Evolutionary conservation across 2,329 filamentous ascomycete genomes (phyloP), one percentile per base, ranked within the genome.

Genomic region (Gnomoniopsis sp.): DNA sequence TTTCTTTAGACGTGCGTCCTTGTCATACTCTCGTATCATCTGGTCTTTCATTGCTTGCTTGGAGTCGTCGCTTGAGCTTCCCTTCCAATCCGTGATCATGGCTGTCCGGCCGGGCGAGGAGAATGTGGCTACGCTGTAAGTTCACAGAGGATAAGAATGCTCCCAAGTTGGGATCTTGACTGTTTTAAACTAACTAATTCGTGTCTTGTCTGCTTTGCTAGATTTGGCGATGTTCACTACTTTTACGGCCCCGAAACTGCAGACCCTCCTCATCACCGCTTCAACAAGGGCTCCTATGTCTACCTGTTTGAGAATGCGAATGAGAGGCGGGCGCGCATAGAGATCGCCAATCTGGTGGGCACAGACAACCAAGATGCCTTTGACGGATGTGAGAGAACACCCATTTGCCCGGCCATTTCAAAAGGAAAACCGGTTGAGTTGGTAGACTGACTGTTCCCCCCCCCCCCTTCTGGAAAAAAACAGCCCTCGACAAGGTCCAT

Each of bases 211-310:
- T n/a, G n/a, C n/a, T 38, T 30, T 1, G 8, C 49, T 22, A 15
- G 63, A 93, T 92, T 90, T 68, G 88, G 84, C 63, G 90, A 93
- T 68, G 71, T 92, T 55, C 90, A 93, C 71, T 93, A 92, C 73
- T 91, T 86, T 73, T 91, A 92, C 74, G 81, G 83, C 26, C 81
- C 86, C n/a, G 86, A 87, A 2, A 79, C 80, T 6, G 78, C 81
- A 58, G 85, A 81, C 58, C 89, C 89, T 33, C 84, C 81, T n/a
- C 90, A 93, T 71, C 88, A 93, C 72, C 86, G 89, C 53, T 93
- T 93, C 71, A 87, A 91, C 72, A 89, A 89, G 71, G 83, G 86
- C 49, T 92, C 88, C 8, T 93, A 93, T 70, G 82, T 93, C 58
- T 93, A 93, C 69, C 77, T 93, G 6, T 92, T 91, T 70, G 88